Conservation (phyloP, 1,284 basidiomycete species). For the Fomitiporia mediterranea region DNA sequence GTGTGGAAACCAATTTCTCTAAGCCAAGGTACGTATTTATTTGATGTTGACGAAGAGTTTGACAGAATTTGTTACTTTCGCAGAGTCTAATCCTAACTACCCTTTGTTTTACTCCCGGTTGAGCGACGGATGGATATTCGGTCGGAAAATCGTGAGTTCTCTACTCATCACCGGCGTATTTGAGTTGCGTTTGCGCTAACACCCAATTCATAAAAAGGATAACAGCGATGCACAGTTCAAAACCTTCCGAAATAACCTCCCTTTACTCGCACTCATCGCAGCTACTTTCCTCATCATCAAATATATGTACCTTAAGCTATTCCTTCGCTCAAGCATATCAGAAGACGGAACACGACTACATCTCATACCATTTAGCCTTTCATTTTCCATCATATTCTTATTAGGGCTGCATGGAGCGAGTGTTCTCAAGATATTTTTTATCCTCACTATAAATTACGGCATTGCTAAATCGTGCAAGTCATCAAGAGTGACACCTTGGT, state of each 20-base stretch:
- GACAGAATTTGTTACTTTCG: neutral
- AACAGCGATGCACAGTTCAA: constrained; percentile 85
- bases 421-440: constrained; percentile 70
- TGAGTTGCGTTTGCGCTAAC: neutral
- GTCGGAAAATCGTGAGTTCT: constrained; percentile 56
- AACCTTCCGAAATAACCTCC: constrained; percentile 73
- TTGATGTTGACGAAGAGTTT: constrained; percentile 6
- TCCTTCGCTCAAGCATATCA: constrained; percentile 26
- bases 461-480: constrained; percentile 49
- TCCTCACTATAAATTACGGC: constrained; percentile 69
- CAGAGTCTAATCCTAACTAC: constrained; percentile 77
- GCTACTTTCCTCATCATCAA: constrained; percentile 35
- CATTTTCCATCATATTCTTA: constrained; percentile 69
- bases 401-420: constrained; percentile 85
- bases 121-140: constrained; percentile 65
- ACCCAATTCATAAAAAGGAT: constrained; percentile 50
- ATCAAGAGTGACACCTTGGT: constrained; percentile 41
- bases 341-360: constrained; percentile 26
- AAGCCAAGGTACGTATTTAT: constrained; percentile 53
- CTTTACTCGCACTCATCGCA: constrained; percentile 52
- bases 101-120: constrained; percentile 54
- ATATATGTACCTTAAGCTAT: constrained; percentile 35
- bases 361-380: constrained; percentile 51
- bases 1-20: constrained; percentile 75
- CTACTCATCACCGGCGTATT: neutral